Evolutionary conservation across 192 early-diverging fungal genomes (phyloP).

Genomic region (Geranomyces michiganensis): DNA sequence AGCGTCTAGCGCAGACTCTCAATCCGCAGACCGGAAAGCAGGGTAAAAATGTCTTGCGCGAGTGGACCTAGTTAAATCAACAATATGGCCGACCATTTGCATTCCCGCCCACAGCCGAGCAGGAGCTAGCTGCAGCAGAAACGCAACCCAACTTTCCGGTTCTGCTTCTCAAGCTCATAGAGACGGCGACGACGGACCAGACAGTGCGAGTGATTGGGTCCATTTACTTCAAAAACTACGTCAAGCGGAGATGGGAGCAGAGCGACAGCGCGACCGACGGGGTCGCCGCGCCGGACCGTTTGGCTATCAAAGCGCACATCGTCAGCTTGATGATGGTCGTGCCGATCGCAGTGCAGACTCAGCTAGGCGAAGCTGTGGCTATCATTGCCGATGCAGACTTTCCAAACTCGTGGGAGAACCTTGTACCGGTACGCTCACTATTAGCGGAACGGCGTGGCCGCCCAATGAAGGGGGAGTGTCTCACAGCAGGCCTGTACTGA

Average conservation of each 20-base stretch:
- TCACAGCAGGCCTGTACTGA: too few relatives aligned
- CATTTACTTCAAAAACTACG: conserved; percentile 96
- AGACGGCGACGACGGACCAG: conserved; percentile 56
- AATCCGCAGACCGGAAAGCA: conserved; percentile 59
- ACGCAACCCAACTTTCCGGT: conserved; percentile 64
- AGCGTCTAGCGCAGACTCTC: conserved; percentile 63
- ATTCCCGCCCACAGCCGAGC: conserved; percentile 54
- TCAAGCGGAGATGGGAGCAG: conserved; percentile 83
- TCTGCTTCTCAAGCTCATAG: conserved; percentile 76
- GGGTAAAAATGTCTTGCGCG: conserved; percentile 41
- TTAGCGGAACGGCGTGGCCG: too few relatives aligned
- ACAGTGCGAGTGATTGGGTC: conserved; percentile 77
- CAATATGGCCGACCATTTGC: conserved; percentile 2
- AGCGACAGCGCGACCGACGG: conserved; percentile 57
- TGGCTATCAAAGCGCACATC: conserved; percentile 79
- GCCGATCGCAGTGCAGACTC: conserved; percentile 78
- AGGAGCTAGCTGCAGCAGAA: conserved; percentile 36
- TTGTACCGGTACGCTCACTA: conserved; percentile 55
- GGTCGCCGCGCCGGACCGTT: conserved; percentile 67
- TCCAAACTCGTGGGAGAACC: conserved; percentile 82
- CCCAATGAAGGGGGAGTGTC: too few relatives aligned
- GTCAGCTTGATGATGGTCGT: conserved; percentile 84
- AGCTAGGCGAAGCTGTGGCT: conserved; percentile 90
- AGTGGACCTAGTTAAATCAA: neutral
- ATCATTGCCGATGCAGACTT: conserved; percentile 94